Percentiles rank a stretch among this genome's conserved stretches.
Conservation (phyloP, 805 yeast genomes). For the Candida oleophila region DNA sequence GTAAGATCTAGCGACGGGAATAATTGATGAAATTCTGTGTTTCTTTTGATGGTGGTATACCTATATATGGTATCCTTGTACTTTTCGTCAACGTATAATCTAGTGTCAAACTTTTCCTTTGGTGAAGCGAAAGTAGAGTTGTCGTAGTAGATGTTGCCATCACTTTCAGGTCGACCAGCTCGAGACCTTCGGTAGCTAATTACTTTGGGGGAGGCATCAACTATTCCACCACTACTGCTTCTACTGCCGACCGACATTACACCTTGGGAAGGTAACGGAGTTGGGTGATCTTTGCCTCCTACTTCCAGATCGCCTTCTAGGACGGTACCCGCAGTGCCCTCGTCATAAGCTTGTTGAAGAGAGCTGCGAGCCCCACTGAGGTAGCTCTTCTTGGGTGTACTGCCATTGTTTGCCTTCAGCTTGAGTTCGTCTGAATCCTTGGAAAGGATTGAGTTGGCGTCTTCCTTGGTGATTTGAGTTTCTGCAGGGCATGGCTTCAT, state of each 20-base stretch:
- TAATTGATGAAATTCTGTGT: conserved; percentile 73
- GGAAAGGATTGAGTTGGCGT: conserved; percentile 41
- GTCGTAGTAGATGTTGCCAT: conserved; percentile 15
- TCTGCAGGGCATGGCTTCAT: conserved; percentile 48
- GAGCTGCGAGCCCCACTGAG: conserved; percentile 1
- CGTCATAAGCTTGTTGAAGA: not conserved
- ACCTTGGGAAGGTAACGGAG: not conserved
- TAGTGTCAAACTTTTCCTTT: conserved; percentile 32
- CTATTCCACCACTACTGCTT: not conserved
- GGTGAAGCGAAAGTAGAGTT: conserved; percentile 12
- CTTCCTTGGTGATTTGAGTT: conserved; percentile 52
- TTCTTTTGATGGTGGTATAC: conserved; percentile 61
- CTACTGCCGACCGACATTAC: not conserved
- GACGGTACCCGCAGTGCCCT: not conserved
- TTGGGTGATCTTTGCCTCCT: not conserved
- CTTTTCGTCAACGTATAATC: conserved; percentile 56
- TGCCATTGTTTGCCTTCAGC: conserved; percentile 15
- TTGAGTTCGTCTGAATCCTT: conserved; percentile 20
- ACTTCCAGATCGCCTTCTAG: not conserved
- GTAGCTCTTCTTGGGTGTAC: conserved; percentile 21
- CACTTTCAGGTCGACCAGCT: conserved; percentile 26
- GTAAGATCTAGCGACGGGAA: conserved; percentile 66
- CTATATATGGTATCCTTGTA: conserved; percentile 58
- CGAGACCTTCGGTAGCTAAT: conserved; percentile 38
- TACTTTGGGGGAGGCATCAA: conserved; percentile 32